Base-by-base conservation (phyloP, 495 filamentous ascomycete species). In the Talaromyces adpressus region DNA sequence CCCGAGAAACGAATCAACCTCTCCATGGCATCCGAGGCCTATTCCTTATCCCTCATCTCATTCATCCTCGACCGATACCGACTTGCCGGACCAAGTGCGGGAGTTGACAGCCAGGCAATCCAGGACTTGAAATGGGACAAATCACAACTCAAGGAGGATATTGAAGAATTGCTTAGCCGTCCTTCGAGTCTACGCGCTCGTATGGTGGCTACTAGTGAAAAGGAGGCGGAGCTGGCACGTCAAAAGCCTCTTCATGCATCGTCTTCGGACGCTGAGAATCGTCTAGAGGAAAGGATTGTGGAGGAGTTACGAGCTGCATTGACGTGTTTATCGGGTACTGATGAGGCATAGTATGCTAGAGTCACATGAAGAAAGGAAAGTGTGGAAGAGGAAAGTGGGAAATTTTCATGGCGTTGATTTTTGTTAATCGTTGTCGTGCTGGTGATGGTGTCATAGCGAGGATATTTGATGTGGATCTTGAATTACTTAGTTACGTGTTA, bases 261-360 rank as follows among this genome's bases (percentile, higher is more conserved):
- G 32, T 25, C 49, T 0, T 74, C 66, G 14, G 75, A 73, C 22
- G 71, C 72, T 1, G 82, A 87, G 70, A 91, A 79, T 67, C 75
- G 78, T 65, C 73, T 94, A 61, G 91, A 93, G 74, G 88, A 91
- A 78, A 89, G 85, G 75, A 80, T 89, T 16, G 79, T 92, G 18
- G 74, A 67, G 56, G 86, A 92, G 73, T 73, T 95, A 70, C 75
- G 71, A 57, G 73, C 74, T 1, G 66, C 75, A n/a, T 39, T 79
- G 60, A 66, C 72, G 23, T 81, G 77, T 68, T 51, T 81, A 29
- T 67, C 72, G 3, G 72, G 73, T 4, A 71, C 71, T 53, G 77
- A 79, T 67, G 73, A 75, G 20, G 27, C 45, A 14, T 62, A 41
- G 25, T 11, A 7, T 49, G 6, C 6, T 49, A 5, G n/a, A 30